These are phyloP conservation scores for Zelonia costaricensis DNA, from an alignment of 208 protist genomes.

Conservation along the genomic window DNA sequence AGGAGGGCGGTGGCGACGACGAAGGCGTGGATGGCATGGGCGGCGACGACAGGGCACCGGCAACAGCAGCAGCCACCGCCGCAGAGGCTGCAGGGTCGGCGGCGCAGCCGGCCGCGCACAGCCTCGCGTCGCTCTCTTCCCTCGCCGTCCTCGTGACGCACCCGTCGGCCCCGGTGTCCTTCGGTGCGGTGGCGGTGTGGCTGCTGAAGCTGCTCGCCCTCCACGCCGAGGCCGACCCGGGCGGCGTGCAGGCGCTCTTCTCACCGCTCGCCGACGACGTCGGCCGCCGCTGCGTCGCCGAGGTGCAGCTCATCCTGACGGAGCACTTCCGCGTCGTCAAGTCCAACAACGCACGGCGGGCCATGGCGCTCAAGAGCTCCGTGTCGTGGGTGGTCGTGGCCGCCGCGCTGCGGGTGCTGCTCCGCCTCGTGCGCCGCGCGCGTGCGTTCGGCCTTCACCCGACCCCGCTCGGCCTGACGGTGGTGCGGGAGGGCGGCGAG, in stretches of 20 bases:
- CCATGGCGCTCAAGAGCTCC: constrained; percentile 51
- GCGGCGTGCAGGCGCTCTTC: constrained; percentile 50
- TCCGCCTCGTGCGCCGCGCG: constrained; percentile 67
- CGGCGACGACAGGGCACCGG: background rate
- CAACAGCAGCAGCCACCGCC: constrained; percentile 1
- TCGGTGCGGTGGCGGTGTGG: constrained; percentile 47
- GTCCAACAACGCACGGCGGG: constrained; percentile 61
- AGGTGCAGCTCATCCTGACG: constrained; percentile 54
- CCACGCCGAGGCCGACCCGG: constrained; percentile 47
- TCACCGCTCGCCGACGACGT: constrained; percentile 84
- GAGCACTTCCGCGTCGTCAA: constrained; percentile 81
- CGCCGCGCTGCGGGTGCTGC: constrained; percentile 62
- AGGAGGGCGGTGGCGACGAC: background rate
- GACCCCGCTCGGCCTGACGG: constrained; percentile 38
- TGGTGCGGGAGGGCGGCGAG: constrained; percentile 12
- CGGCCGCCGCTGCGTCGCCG: constrained; percentile 56
- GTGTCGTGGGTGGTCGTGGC: constrained; percentile 56
- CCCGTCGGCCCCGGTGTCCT: constrained; percentile 25
- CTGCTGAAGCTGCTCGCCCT: constrained; percentile 60
- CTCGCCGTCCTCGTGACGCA: constrained; percentile 19
- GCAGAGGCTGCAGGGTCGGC: background rate
- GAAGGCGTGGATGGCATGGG: background rate
- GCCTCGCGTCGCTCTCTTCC: constrained; percentile 9
- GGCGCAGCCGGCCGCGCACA: background rate
- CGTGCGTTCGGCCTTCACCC: constrained; percentile 77